Evolutionary conservation across 768 basidiomycete genomes (phyloP).

Genomic region (Mycena rosella): DNA sequence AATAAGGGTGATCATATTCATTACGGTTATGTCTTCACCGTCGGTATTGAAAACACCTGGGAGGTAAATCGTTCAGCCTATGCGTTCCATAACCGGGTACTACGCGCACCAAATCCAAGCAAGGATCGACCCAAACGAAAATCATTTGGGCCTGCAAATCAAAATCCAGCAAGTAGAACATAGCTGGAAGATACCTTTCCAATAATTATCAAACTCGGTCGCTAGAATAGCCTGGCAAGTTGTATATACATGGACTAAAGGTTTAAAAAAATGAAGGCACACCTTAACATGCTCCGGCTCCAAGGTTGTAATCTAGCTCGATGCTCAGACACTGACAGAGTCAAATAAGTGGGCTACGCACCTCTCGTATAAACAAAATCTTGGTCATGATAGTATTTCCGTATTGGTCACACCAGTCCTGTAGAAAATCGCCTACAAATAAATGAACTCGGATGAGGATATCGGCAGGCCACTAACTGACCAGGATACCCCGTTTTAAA

Average conservation of each 20-base stretch:
- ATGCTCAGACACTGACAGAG: neutral
- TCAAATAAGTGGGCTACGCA: neutral
- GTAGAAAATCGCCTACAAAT: constrained; percentile 12
- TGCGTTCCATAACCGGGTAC: neutral
- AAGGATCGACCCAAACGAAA: constrained; percentile 3
- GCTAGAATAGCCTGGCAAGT: constrained; percentile 13
- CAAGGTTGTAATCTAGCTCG: constrained; percentile 14
- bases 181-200: constrained; percentile 1
- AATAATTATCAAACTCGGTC: constrained; percentile 27
- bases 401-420: constrained; percentile 8
- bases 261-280: too few species aligned
- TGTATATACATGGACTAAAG: too few species aligned
- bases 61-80: neutral
- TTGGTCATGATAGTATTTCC: constrained; percentile 17
- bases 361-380: neutral
- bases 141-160: constrained; percentile 1
- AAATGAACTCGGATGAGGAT: neutral
- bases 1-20: neutral
- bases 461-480: neutral
- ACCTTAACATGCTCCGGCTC: constrained; percentile 28
- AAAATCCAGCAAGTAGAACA: neutral
- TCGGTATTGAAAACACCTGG: constrained; percentile 28
- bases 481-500: constrained; percentile 18
- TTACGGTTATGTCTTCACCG: neutral
- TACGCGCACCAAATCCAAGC: constrained; percentile 22